These are phyloP conservation scores for Jacaranda copaia DNA, from an alignment of 257 asterid genomes.

Conservation along the genomic window DNA sequence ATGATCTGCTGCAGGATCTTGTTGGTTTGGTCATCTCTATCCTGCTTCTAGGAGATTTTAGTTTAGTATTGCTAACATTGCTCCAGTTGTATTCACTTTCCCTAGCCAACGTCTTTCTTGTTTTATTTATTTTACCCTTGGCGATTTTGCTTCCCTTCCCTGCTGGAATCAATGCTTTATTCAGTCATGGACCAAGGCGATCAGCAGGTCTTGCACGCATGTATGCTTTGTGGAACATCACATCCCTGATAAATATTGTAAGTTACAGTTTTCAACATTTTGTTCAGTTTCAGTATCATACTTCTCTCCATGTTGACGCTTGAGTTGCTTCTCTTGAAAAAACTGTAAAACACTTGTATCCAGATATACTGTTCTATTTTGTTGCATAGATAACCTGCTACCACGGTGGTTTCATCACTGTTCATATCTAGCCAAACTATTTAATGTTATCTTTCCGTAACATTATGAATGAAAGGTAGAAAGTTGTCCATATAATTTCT, in stretches of 20 bases:
- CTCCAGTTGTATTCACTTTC: conserved; percentile 96
- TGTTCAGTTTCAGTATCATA: background rate
- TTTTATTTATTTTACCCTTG: conserved; percentile 83
- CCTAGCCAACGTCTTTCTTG: conserved; percentile 80
- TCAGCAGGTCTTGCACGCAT: conserved; percentile 97
- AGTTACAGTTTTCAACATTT: conserved; percentile 34
- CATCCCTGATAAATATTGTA: conserved; percentile 89
- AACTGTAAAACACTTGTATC: too few species aligned
- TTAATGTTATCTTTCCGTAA: background rate
- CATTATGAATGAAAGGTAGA: background rate
- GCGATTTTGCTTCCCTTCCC: conserved; percentile 96
- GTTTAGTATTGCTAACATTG: conserved; percentile 92
- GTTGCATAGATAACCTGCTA: too few species aligned
- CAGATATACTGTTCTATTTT: too few species aligned
- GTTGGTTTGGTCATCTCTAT: conserved; percentile 94
- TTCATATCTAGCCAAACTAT: too few species aligned
- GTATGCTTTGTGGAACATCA: conserved; percentile 92
- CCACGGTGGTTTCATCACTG: too few species aligned
- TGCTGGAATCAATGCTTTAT: conserved; percentile 94
- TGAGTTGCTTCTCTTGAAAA: too few species aligned
- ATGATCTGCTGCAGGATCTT: conserved; percentile 83
- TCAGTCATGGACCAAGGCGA: conserved; percentile 94
- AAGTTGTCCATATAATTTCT: background rate
- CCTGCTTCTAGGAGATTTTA: conserved; percentile 95
- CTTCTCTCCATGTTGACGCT: too few species aligned